Base-by-base conservation (phyloP, 805 yeast species). In the Suhomyces sp. region DNA sequence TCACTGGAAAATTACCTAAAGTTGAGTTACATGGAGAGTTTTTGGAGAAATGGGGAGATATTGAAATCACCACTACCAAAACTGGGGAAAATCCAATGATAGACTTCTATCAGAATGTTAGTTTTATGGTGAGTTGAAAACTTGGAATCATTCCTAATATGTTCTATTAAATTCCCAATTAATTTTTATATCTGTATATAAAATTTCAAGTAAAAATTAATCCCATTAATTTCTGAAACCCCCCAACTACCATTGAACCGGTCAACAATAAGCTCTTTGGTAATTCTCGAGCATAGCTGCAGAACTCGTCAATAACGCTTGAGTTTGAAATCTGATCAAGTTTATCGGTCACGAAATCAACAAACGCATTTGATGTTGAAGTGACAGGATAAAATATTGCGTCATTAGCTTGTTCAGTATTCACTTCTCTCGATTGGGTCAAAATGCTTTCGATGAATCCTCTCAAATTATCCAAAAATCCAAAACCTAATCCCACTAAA, bases 41-140 rank as follows among this genome's bases (percentile, higher is more conserved):
- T 56, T 65, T 89, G 57, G 76, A 73, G 53, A 76, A 77, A 44
- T 87, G 93, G 93, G 89, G 87, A 0, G 90, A 86, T 60, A 52
- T 79, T 3, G 84, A 82, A 3, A 78, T 73, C 10, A 87, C 96
- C 2, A 78, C 83, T 2, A 86, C 94, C 0, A 81, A 79, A 59
- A 81, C 82, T 31, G 96, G 96, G 0, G 96, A 89, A 59, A 87
- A 87, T 59, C 96, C 96, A 12, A 83, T 89, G 91, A 65, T 89
- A 51, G 86, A 86, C 48, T 79, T 89, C 53, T 89, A 89, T 64
- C 73, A 77, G 33, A 89, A 89, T 61, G 94, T 89, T 4, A 82
- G 87, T 20, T 88, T 87, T 57, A 73, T 84, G 72, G 75, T 75
- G 44, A 77, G 80, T 50, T 77, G 55, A 60, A 7, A 22, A 41